Evolutionary conservation across 805 yeast genomes (phyloP), one percentile per base, ranked within the genome.

Genomic region (Naumovozyma dairenensis): DNA sequence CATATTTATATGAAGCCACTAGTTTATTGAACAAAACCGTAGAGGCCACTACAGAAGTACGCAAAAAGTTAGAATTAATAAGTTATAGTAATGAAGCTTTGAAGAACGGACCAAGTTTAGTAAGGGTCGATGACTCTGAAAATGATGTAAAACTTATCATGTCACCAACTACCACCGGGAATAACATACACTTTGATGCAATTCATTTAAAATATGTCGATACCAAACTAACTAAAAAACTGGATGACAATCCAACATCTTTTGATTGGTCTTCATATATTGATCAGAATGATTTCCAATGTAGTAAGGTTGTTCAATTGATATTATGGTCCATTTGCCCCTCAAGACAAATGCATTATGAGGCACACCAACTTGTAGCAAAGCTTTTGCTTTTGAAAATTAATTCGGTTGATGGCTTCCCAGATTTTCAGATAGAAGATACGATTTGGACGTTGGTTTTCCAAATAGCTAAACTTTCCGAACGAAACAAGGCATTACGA

Each of bases 11-110:
- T 37, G 66, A 63, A 15, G 61, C 62, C 3, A 35, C 35, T 5
- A 38, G 30, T 19, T 25, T 41, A 18, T 7, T 48, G 33, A 43
- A 39, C 26, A 53, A 53, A 5, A 20, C 32, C 45, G 59, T 57
- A 28, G 48, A 37, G 28, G 58, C 48, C 34, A 54, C 38, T 16
- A 24, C 20, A 24, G 55, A 53, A 20, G 36, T 45, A 3, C 42
- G 42, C 10, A 72, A 70, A 28, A 80, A 74, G 36, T 65, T 76
- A 32, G 76, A 76, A 32, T 49, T 79, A 20, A 71, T 80, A 4
- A 69, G 74, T 32, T 77, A 74, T 46, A 59, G 87, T 48, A 80
- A 80, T 51, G 85, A 80, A 56, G 77, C 85, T 2, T 59, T 80
- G 33, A 74, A 77, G 67, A 62, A 75, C 29, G 74, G 13, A 12